Percentiles rank a stretch among this genome's conserved stretches.
Evolutionary conservation across 768 basidiomycete genomes (phyloP).

Genomic region (Lactarius hengduanensis): DNA sequence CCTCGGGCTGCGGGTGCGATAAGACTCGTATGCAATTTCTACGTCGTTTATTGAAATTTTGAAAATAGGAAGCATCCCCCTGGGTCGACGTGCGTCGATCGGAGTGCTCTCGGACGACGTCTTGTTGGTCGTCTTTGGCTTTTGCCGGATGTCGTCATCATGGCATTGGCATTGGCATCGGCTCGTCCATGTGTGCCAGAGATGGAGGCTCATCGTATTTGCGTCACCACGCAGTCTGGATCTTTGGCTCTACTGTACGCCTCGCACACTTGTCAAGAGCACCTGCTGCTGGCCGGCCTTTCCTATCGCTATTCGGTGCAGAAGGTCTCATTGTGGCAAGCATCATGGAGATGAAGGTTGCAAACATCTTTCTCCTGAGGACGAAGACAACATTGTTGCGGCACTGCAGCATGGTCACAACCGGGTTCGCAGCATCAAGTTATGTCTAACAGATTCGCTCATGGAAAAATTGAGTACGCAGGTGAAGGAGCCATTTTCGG

Average conservation of each 20-base stretch:
- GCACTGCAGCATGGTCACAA: background rate
- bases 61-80: background rate
- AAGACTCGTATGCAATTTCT: too few relatives aligned
- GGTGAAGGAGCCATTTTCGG: background rate
- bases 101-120: background rate
- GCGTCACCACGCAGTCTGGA: background rate
- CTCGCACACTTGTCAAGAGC: background rate
- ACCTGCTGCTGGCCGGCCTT: background rate
- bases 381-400: background rate
- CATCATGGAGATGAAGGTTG: too few relatives aligned
- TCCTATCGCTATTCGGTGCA: background rate
- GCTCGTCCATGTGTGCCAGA: background rate
- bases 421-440: background rate
- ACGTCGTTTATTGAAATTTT: background rate
- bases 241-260: background rate
- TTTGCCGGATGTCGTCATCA: background rate
- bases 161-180: background rate
- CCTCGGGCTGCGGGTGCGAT: too few relatives aligned
- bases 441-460: background rate
- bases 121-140: background rate
- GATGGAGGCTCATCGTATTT: background rate
- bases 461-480: background rate
- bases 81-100: background rate
- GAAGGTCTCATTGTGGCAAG: background rate
- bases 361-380: background rate